Conservation (phyloP, 2,329 filamentous ascomycete species). For the Graphiopsis chlorocephala region DNA sequence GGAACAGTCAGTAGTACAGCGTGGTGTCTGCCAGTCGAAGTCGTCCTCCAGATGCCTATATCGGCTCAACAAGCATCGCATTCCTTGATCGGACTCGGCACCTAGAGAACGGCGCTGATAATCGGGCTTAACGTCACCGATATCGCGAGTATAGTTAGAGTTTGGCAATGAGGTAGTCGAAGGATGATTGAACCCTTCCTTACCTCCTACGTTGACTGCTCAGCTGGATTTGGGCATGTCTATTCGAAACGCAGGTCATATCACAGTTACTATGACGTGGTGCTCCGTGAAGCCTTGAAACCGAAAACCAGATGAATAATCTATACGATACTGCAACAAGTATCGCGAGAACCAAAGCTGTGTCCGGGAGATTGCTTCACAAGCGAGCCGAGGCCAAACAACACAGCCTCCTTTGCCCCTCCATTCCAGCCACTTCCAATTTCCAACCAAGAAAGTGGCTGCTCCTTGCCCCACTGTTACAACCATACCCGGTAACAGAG, state of each 20-base stretch:
- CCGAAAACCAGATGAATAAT: not conserved
- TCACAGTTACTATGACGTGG: not conserved
- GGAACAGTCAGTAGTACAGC: not conserved
- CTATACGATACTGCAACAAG: not conserved
- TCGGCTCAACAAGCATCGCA: not conserved
- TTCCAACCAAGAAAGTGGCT: not conserved
- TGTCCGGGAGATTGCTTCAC: not conserved
- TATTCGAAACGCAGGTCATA: not conserved
- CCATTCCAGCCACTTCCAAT: not conserved
- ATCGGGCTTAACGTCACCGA: not conserved
- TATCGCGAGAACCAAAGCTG: not conserved
- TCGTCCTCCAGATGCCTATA: not conserved
- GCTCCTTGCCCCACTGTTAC: not conserved
- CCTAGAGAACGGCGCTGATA: not conserved
- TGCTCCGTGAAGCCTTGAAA: not conserved
- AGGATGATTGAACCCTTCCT: not conserved
- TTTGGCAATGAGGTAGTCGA: not conserved
- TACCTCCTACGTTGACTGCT: not conserved
- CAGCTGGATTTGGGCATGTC: not conserved
- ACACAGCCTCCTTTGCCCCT: conserved; percentile 3
- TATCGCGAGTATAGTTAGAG: not conserved
- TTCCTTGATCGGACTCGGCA: not conserved
- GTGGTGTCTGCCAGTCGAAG: not conserved
- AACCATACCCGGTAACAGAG: not conserved
- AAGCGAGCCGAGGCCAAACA: not conserved